Base-by-base conservation (phyloP, 306 rosid genomes). In the Adenanthera pavonina region DNA sequence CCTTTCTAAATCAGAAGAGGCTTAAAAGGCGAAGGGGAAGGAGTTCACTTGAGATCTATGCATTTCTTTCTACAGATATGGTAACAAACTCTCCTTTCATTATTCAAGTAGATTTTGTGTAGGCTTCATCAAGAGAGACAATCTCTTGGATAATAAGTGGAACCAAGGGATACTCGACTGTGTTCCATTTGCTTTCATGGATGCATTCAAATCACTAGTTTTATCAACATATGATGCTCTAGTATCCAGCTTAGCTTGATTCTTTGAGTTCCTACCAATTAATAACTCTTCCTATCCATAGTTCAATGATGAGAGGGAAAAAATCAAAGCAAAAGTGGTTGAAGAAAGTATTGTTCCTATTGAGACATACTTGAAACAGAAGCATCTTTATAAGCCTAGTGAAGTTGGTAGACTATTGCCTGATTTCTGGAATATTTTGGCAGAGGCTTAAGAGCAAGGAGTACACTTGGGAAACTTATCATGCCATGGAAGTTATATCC, bases 11-110 rank as follows among this genome's bases (percentile, higher is more conserved):
- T 53, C 88, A 86, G n/a, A 86, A 89, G 75, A 89, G 89, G 60
- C 90, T 89, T 73, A 25, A 54, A 4, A 74, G 30, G 30, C 30
- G 30, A 25, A 25, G 87, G 59, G 93, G 90, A 46, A 65, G 4
- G 33, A 84, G 36, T 75, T 89, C 85, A 6, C 88, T 91, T 10
- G 97, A 97, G 51, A 71, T 93, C 36, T 93, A 88, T 47, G 91
- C 93, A 2, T 93, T 90, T 80, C 94, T 93, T 70, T 97, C 97
- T 6, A 91, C 97, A 7, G 91, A 89, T 77, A 91, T 91, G 97
- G 83, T 91, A 0, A 93, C 94, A 4, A 77, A 84, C 66, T 91
- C 91, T 25, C 97, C 97, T 0, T 93, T 93, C 85, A 89, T 91
- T 72, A 88, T 92, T 49, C 97, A 92, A 80, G 92, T 92, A 15